Conservation (phyloP, 441 rosid genomes). For the Eruca vesicaria region DNA sequence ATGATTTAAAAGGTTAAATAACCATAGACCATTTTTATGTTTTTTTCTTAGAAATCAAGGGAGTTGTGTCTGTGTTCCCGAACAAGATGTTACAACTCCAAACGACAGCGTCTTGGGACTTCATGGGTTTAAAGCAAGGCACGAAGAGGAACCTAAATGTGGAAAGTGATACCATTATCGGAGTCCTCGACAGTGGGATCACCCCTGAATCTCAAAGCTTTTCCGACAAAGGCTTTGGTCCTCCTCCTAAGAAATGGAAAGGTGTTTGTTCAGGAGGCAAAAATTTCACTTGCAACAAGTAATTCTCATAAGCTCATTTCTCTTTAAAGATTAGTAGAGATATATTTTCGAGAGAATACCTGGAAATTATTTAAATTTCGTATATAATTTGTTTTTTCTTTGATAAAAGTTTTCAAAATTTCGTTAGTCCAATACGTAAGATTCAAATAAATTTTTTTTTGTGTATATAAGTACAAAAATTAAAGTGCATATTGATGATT, state of each 20-base stretch:
- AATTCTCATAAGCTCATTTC: background rate
- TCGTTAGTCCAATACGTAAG: no score
- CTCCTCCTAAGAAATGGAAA: slow-evolving; percentile 59
- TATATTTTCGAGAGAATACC: no score
- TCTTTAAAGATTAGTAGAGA: background rate
- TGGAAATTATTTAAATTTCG: no score
- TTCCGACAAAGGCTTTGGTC: slow-evolving; percentile 48
- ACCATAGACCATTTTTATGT: background rate
- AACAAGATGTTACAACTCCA: slow-evolving; percentile 38
- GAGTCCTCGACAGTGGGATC: slow-evolving; percentile 49
- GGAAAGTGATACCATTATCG: slow-evolving; percentile 43
- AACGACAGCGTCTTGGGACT: slow-evolving; percentile 58
- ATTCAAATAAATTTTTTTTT: no score
- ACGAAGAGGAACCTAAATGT: background rate
- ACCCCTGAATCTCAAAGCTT: slow-evolving; percentile 53
- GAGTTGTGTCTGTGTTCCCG: slow-evolving; percentile 52
- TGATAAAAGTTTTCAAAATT: no score
- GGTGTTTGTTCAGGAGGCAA: slow-evolving; percentile 48
- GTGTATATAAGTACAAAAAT: no score
- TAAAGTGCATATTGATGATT: background rate
- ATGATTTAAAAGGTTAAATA: background rate
- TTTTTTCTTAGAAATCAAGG: slow-evolving; percentile 37
- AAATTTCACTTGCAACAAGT: slow-evolving; percentile 64
- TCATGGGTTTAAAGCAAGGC: slow-evolving; percentile 39
- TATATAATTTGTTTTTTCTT: no score